Conservation (phyloP, 2,329 filamentous ascomycete genomes). For the Exophiala mesophila region DNA sequence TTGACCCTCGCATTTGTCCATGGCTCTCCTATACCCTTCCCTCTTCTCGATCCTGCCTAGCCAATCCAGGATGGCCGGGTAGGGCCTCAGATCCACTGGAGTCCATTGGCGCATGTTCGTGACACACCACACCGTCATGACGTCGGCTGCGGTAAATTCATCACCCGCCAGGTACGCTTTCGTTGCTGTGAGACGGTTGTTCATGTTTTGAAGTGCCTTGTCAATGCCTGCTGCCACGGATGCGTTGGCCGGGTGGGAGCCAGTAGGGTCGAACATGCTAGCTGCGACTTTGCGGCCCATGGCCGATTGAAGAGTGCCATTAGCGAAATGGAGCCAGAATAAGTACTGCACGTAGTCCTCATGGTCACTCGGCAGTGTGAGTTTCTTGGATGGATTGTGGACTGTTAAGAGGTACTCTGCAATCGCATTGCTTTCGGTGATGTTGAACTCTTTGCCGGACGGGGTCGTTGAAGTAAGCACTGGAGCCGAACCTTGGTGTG, state of each 20-base stretch:
- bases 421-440: slow-evolving; percentile 58
- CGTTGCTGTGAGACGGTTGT: slow-evolving; percentile 43
- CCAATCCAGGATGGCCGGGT: slow-evolving; percentile 44
- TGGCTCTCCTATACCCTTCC: slow-evolving; percentile 45
- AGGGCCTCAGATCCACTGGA: slow-evolving; percentile 39
- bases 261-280: slow-evolving; percentile 30
- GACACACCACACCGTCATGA: slow-evolving; percentile 58
- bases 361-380: slow-evolving; percentile 44
- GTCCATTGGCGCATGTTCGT: slow-evolving; percentile 57
- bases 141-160: slow-evolving; percentile 60
- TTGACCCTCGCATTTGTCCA: slow-evolving; percentile 47
- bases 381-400: slow-evolving; percentile 45
- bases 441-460: slow-evolving; percentile 31
- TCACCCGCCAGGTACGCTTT: slow-evolving; percentile 56
- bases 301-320: slow-evolving; percentile 42
- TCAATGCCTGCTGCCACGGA: slow-evolving; percentile 34
- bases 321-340: slow-evolving; percentile 60
- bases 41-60: slow-evolving; percentile 42
- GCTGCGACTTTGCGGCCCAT: slow-evolving; percentile 38
- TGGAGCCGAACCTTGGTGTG: slow-evolving; percentile 54
- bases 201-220: slow-evolving; percentile 41
- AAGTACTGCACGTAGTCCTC: slow-evolving; percentile 56
- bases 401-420: slow-evolving; percentile 58
- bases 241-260: slow-evolving; percentile 30
- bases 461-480: slow-evolving; percentile 49